Base-by-base conservation (phyloP, 805 yeast genomes). In the Candida rishiriensis region DNA sequence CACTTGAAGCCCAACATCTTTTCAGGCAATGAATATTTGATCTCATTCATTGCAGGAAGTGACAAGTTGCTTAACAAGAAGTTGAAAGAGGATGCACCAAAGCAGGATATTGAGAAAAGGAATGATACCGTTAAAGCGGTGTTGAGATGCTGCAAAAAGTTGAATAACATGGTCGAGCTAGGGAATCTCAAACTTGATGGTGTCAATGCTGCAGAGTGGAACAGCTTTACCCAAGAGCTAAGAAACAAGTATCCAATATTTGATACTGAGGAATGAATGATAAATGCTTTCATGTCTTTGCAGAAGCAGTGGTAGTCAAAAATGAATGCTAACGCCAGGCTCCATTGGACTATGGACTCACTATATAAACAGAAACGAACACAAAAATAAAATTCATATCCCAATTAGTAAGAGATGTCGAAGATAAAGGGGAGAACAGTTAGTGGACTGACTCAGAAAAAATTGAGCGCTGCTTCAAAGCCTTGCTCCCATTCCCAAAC, bases 401-500 rank as follows among this genome's bases (percentile, higher is more conserved):
- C n/a, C n/a, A n/a, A n/a, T n/a, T n/a, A n/a, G n/a, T n/a, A n/a
- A n/a, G n/a, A n/a, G n/a, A n/a, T n/a, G 26, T 7, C 7, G 7
- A 21, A 21, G 26, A 21, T 4, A 4, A 21, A 7, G 26, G 26
- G 26, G 7, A 21, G 7, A 21, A 5, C 26, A 21, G 32, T 42
- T 31, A 12, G 8, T n/a, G 6, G 12, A 32, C 29, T 46, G 50
- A 47, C n/a, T n/a, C n/a, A n/a, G n/a, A 73, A 81, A 40, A 70
- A 71, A 32, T 64, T 61, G 30, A 78, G 52, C 0, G 88, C 97
- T 38, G 75, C 74, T 40, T 76, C 78, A 56, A 78, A 89, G 0
- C 96, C 97, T 53, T 85, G 95, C 26, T 84, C 88, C 85, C 88
- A 91, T 63, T 86, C 96, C 96, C 97, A 91, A 42, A 80, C 43